These are phyloP conservation scores for Trypanosoma avium DNA, from an alignment of 208 protist genomes.

Conservation along the genomic window DNA sequence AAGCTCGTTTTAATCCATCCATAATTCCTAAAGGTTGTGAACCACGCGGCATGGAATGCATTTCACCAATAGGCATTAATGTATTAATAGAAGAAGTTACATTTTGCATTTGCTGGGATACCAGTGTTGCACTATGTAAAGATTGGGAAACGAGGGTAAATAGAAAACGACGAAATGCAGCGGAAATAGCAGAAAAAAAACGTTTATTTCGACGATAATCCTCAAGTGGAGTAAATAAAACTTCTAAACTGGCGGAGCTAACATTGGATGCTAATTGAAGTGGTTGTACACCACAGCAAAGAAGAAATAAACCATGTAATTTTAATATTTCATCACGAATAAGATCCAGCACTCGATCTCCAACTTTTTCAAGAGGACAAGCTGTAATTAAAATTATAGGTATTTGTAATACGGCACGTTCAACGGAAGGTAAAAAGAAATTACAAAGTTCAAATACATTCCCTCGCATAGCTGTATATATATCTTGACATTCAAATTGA, in stretches of 20 bases:
- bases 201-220: conserved; percentile 33
- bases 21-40: conserved; percentile 22
- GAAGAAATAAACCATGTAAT: conserved; percentile 17
- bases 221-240: conserved; percentile 52
- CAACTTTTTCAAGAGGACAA: conserved; percentile 14
- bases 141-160: conserved; percentile 19
- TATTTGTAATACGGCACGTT: conserved; percentile 17
- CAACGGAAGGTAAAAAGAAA: conserved; percentile 26
- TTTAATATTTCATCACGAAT: conserved; percentile 19
- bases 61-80: not conserved
- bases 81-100: conserved; percentile 7
- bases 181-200: conserved; percentile 28
- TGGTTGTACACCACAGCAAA: conserved; percentile 57
- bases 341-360: conserved; percentile 4
- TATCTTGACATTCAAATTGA: conserved; percentile 39
- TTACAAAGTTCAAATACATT: conserved; percentile 30
- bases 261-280: conserved; percentile 49
- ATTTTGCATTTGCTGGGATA: conserved; percentile 13
- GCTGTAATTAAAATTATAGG: conserved; percentile 20
- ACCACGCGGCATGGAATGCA: conserved; percentile 15
- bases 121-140: conserved; percentile 1
- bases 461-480: not conserved
- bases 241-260: conserved; percentile 36
- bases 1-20: conserved; percentile 18
- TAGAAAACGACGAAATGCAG: conserved; percentile 22